Evolutionary conservation across 441 rosid genomes (phyloP).

Genomic region (Pelargonium exstipulatum): DNA sequence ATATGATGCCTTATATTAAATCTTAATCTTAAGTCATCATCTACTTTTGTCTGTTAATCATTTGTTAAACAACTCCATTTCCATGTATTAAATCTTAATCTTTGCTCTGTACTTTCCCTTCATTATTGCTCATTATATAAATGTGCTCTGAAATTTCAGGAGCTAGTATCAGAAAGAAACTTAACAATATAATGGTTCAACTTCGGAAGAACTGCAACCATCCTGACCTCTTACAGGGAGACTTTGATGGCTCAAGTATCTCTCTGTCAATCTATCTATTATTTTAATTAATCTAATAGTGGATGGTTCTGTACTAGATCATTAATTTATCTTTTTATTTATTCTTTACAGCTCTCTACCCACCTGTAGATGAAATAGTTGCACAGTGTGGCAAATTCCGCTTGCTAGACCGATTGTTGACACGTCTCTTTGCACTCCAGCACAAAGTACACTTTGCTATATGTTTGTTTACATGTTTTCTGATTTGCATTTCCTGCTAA

Average conservation of each 20-base stretch:
- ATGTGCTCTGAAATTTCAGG: conserved; percentile 33
- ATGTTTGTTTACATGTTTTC: conserved; percentile 13
- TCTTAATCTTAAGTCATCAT: too few relatives aligned
- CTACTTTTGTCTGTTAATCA: too few relatives aligned
- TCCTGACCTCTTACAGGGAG: conserved; percentile 82
- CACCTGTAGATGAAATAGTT: conserved; percentile 75
- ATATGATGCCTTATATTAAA: background rate
- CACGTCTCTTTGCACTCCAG: conserved; percentile 50
- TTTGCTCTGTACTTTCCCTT: background rate
- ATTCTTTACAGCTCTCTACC: conserved; percentile 53
- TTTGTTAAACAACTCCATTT: background rate
- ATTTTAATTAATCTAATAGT: conserved; percentile 9
- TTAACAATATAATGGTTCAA: conserved; percentile 69
- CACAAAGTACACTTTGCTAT: conserved; percentile 60
- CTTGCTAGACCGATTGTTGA: conserved; percentile 70
- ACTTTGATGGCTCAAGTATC: conserved; percentile 67
- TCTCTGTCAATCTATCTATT: conserved; percentile 11
- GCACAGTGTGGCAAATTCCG: conserved; percentile 89
- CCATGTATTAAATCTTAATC: background rate
- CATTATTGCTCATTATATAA: conserved; percentile 7
- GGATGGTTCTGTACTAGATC: background rate
- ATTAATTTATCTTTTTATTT: conserved; percentile 14
- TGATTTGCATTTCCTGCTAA: conserved; percentile 22
- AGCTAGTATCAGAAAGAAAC: conserved; percentile 54
- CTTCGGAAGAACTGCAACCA: conserved; percentile 98